A percentile compares a stretch with the other conserved stretches of the same genome.
Conservation (phyloP, 2,329 filamentous ascomycete species). For the Alternaria metachromatica region DNA sequence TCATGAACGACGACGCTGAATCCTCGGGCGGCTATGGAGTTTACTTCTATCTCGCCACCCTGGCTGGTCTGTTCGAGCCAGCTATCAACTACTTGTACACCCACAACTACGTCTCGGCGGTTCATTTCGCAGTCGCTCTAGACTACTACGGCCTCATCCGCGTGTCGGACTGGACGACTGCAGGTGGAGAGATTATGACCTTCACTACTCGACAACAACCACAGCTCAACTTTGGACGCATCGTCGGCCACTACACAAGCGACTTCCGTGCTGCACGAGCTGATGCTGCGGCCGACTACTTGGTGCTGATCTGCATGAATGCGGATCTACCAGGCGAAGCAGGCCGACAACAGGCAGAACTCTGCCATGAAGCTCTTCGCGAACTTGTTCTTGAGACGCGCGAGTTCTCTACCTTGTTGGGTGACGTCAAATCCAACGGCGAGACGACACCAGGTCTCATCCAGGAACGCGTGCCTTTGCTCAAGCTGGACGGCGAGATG, state of each 20-base stretch:
- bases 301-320: slow-evolving; percentile 90
- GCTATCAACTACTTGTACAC: slow-evolving; percentile 90
- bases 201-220: slow-evolving; percentile 73
- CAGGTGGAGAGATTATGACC: slow-evolving; percentile 67
- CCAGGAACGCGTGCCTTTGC: slow-evolving; percentile 81
- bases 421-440: slow-evolving; percentile 87
- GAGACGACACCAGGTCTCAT: slow-evolving; percentile 85
- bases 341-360: slow-evolving; percentile 76
- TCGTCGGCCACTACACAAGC: slow-evolving; percentile 93
- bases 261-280: slow-evolving; percentile 93
- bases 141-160: slow-evolving; percentile 72
- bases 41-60: slow-evolving; percentile 89
- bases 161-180: slow-evolving; percentile 79
- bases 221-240: slow-evolving; percentile 92
- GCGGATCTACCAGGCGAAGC: slow-evolving; percentile 77
- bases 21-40: slow-evolving; percentile 82
- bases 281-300: slow-evolving; percentile 90
- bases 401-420: slow-evolving; percentile 92
- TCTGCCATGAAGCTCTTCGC: slow-evolving; percentile 91
- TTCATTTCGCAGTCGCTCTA: slow-evolving; percentile 91
- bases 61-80: slow-evolving; percentile 93
- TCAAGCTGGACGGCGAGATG: slow-evolving; percentile 78
- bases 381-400: slow-evolving; percentile 96
- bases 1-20: slow-evolving; percentile 80
- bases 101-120: slow-evolving; percentile 90